Evolutionary conservation across 116 monocot genomes (phyloP).

Genomic region (Zostera marina): DNA sequence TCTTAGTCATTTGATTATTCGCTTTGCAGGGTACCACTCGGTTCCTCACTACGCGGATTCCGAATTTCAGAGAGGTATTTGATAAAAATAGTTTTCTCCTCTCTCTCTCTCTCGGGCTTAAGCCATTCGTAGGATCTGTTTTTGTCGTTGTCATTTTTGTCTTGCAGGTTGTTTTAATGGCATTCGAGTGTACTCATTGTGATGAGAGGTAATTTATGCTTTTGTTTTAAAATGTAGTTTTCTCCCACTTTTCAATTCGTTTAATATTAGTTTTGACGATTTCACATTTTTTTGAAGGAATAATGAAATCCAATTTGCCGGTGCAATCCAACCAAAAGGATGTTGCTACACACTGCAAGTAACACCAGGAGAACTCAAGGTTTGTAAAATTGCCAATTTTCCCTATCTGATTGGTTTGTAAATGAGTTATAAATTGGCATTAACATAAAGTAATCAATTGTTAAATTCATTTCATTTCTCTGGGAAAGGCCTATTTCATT

Average conservation of each 20-base stretch:
- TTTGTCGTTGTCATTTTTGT: conserved; percentile 2
- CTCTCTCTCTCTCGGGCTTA: neutral
- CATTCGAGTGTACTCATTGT: conserved; percentile 93
- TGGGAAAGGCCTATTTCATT: too few relatives aligned
- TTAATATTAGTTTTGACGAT: neutral
- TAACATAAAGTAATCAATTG: too few relatives aligned
- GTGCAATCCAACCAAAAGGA: conserved; percentile 65
- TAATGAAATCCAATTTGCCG: conserved; percentile 96
- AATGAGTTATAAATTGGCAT: too few relatives aligned
- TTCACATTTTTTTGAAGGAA: conserved; percentile 33
- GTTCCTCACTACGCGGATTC: conserved; percentile 79
- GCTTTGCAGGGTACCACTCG: conserved; percentile 65
- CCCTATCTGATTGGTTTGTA: too few relatives aligned
- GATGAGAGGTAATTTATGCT: conserved; percentile 51
- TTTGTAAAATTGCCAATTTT: conserved; percentile 4
- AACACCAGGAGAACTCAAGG: conserved; percentile 45
- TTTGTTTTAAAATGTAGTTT: neutral
- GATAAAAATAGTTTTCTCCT: neutral
- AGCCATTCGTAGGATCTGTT: conserved; percentile 1
- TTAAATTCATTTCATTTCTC: too few relatives aligned
- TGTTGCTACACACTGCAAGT: conserved; percentile 58
- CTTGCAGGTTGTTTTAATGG: conserved; percentile 72
- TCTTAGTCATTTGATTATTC: neutral
- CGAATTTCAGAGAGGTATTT: conserved; percentile 77
- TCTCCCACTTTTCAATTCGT: neutral